These are phyloP conservation scores for Pestalotiopsis sp. DNA, from an alignment of 2,329 filamentous ascomycete species.

Conservation along the genomic window DNA sequence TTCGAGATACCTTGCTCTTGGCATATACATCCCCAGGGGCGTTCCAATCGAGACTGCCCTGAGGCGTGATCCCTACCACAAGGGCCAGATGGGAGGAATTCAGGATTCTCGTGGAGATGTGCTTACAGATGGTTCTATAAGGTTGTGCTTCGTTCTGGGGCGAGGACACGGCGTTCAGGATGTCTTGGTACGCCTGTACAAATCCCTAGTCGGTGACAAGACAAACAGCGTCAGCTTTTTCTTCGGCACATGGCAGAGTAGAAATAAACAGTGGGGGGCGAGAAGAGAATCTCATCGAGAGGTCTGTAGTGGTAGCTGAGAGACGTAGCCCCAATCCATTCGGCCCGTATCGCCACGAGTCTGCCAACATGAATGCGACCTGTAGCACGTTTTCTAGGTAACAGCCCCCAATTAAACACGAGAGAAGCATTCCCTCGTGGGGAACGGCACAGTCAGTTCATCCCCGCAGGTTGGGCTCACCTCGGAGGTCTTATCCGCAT, in stretches of 20 bases:
- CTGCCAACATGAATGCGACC: not conserved
- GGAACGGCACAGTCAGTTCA: not conserved
- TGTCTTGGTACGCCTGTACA: constrained; percentile 61
- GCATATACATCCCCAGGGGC: not conserved
- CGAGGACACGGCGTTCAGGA: constrained; percentile 52
- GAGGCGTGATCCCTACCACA: not conserved
- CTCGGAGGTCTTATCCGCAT: constrained; percentile 44
- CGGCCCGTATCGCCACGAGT: not conserved
- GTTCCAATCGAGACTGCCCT: not conserved
- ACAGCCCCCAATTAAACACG: not conserved
- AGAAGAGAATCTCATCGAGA: not conserved
- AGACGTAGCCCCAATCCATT: not conserved
- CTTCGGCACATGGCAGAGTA: not conserved
- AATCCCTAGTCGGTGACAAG: constrained; percentile 49
- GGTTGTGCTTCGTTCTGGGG: constrained; percentile 47
- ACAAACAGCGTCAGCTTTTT: constrained; percentile 5
- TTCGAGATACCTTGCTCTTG: constrained; percentile 33
- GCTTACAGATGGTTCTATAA: constrained; percentile 52
- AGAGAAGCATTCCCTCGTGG: not conserved
- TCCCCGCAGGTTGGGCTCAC: constrained; percentile 21
- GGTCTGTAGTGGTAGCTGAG: not conserved
- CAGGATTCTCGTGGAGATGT: not conserved
- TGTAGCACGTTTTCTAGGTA: not conserved
- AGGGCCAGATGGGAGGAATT: not conserved
- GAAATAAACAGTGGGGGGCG: not conserved